A percentile compares a stretch with the other conserved stretches of the same genome.
Evolutionary conservation across 768 basidiomycete species (phyloP).

Genomic region (Tricholoma furcatifolium): DNA sequence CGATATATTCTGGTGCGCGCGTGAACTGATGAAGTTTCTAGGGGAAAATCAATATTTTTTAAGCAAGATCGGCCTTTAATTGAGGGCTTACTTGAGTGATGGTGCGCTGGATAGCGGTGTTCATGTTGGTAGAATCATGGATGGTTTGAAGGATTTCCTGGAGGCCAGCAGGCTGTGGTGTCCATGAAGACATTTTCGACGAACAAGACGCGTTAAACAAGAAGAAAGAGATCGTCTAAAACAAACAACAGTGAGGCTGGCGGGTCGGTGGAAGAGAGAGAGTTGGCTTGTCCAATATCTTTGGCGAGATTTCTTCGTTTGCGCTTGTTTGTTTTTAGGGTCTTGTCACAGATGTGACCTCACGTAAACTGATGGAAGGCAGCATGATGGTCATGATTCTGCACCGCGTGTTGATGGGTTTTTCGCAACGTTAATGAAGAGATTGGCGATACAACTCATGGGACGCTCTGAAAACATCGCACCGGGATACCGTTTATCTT

Average conservation of each 20-base stretch:
- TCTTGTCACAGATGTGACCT: conserved; percentile 19
- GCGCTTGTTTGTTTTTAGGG: conserved; percentile 10
- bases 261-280: conserved; percentile 17
- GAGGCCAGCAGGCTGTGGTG: conserved; percentile 80
- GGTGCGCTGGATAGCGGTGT: conserved; percentile 69
- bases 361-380: conserved; percentile 12
- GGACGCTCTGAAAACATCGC: too few species aligned
- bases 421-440: background rate
- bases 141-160: conserved; percentile 92
- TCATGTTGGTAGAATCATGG: conserved; percentile 83
- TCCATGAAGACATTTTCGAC: conserved; percentile 71
- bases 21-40: conserved; percentile 89
- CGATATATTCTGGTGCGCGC: conserved; percentile 89
- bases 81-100: conserved; percentile 72
- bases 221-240: conserved; percentile 19
- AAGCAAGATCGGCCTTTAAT: conserved; percentile 18
- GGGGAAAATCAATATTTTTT: conserved; percentile 12
- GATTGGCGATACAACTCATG: too few species aligned
- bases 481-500: too few species aligned
- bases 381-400: background rate
- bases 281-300: conserved; percentile 18
- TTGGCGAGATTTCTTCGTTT: conserved; percentile 24
- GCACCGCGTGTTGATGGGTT: background rate
- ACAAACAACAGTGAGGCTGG: conserved; percentile 22
- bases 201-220: conserved; percentile 36